Evolutionary conservation across 2,329 filamentous ascomycete species (phyloP), one percentile per base, ranked within the genome.

Genomic region (Arthrobotrys megalospora): DNA sequence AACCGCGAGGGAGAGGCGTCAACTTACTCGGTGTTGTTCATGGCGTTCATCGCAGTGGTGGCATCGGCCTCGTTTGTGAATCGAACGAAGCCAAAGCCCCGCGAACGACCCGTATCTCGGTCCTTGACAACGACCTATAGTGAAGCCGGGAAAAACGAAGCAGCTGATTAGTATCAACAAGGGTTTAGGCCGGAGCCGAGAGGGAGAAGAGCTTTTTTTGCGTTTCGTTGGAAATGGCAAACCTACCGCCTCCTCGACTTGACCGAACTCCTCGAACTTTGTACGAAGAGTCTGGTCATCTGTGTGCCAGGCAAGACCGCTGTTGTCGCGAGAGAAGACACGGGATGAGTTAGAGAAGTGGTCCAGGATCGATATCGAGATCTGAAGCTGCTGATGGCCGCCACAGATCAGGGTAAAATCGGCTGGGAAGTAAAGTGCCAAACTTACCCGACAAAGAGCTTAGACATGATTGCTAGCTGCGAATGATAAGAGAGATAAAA

Each of bases 251-350:
- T 99, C 95, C 85, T 97, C 94, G 81, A 99, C 92, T 53, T 88
- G 87, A 79, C 95, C 95, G 84, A 93, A 97, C 85, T 95, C 91
- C 85, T 95, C 91, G 85, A 99, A 99, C 86, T 97, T 97, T 84
- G 91, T 87, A 83, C 93, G 92, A 81, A 99, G 88, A 82, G 93
- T 94, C 58, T 87, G 86, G 86, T 98, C 95, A 85, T 96, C 94
- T 81, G 95, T 98, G 87, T 97, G 94, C 95, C 95, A 99, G 83
- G 96, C 93, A 82, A 99, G 93, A 89, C 96, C 96, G 84, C 95
- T 97, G 84, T 70, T 67, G 52, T 78, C 75, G 60, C 62, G 36
- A 58, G 62, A 48, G 65, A 69, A 68, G 75, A 67, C 47, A 68
- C 36, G 16, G 28, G 36, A 77, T 34, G 67, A 63, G 62, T 78